Percentiles rank a stretch among this genome's conserved stretches.
Evolutionary conservation across 2,329 filamentous ascomycete genomes (phyloP).

Genomic region (Trichoderma sp.): DNA sequence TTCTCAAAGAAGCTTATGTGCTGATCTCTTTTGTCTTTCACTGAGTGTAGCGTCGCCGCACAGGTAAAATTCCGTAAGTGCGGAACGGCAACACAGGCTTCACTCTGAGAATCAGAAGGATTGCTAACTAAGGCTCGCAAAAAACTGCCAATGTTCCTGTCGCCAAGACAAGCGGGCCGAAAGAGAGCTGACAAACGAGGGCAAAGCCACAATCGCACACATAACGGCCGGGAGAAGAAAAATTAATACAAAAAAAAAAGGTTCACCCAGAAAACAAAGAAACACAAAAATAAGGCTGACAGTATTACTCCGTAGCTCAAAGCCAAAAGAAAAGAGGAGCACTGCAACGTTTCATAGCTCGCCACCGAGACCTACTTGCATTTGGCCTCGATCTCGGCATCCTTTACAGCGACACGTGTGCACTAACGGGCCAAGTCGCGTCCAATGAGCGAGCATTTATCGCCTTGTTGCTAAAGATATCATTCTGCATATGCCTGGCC

Average conservation of each 20-base stretch:
- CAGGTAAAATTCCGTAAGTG: not conserved
- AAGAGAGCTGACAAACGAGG: slow-evolving; percentile 2
- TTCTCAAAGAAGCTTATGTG: not conserved
- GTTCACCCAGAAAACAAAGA: not conserved
- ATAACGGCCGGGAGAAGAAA: not conserved
- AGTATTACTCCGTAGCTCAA: not conserved
- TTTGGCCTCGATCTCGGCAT: slow-evolving; percentile 17
- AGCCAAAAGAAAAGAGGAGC: slow-evolving; percentile 11
- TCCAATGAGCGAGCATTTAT: not conserved
- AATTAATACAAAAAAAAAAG: not conserved
- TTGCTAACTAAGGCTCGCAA: not conserved
- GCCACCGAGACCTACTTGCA: slow-evolving; percentile 11
- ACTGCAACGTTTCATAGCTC: slow-evolving; percentile 23
- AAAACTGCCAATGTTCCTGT: slow-evolving; percentile 8
- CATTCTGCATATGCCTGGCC: slow-evolving; percentile 5
- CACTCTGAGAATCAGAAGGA: not conserved
- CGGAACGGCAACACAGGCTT: not conserved
- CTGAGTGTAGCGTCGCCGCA: not conserved
- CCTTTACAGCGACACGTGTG: slow-evolving; percentile 18
- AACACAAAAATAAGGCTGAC: not conserved
- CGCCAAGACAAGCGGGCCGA: slow-evolving; percentile 14
- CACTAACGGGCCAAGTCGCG: not conserved
- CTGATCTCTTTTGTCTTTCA: not conserved
- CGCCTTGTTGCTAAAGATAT: slow-evolving; percentile 21
- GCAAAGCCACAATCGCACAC: slow-evolving; percentile 10